Base-by-base conservation (phyloP, 1,284 basidiomycete species). In the Rhizoctonia solani region DNA sequence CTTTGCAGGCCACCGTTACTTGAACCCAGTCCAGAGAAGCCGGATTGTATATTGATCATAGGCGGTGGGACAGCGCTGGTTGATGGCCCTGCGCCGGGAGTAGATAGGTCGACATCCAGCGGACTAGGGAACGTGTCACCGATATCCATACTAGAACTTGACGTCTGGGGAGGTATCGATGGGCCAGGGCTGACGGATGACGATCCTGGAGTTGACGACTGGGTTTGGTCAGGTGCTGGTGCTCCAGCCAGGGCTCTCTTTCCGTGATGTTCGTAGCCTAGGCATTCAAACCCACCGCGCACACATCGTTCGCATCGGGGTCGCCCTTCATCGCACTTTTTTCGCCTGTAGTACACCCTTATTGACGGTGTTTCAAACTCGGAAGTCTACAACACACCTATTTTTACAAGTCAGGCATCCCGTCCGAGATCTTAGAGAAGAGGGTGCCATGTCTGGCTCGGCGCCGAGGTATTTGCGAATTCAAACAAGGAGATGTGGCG, bases 321-420 rank as follows among this genome's bases (percentile, higher is more conserved):
- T 23, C 59, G 47, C 1, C 34, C 49, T 25, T 65, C 59, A 27
- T 65, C 59, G 21, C 59, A 65, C 16, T 65, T 65, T 53, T 65
- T 65, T 11, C 59, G 30, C 37, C 59, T 65, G 16, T 25, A 6
- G 13, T 11, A 34, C 11, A 34, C 32, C 11, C 4, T 34, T 34
- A 16, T 32, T 53, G 27, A 11, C 27, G 16, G 46, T 25, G 46
- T 21, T 27, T 49, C 21, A 49, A 21, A 29, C 30, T 53, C 32
- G 50, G 50, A 3, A 13, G 21, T 21, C 14, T 19, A 27, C 11
- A 37, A 44, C 47, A 29, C 29, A 53, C 59, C 59, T 52, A 44
- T 65, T 65, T 53, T 65, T 65, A 32, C 59, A 65, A 41, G 59
- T 65, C 23, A 65, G 49, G 25, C 59, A 65, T 25, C 59, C 59